A percentile compares a stretch with the other conserved stretches of the same genome.
These are phyloP conservation scores for Micractinium conductrix DNA, from an alignment of 139 green algal species.

Conservation along the genomic window DNA sequence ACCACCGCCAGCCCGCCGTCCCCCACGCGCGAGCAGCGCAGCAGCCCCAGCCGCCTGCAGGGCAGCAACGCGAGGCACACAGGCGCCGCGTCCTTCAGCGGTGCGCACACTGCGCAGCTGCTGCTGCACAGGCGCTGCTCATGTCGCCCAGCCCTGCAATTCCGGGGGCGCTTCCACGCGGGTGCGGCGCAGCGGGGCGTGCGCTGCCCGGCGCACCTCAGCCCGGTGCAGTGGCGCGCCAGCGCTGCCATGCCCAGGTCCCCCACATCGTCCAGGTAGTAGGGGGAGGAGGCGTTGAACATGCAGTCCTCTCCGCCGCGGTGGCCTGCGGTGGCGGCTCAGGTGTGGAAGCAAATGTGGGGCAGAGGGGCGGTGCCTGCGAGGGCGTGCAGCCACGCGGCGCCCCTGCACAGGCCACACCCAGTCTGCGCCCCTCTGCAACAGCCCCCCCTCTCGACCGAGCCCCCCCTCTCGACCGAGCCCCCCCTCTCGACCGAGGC, in stretches of 20 bases:
- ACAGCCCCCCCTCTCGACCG: too few species aligned
- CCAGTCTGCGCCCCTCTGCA: too few species aligned
- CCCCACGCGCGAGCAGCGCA: conserved; percentile 34
- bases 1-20: conserved; percentile 29
- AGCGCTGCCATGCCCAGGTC: conserved; percentile 20
- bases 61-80: background rate
- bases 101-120: background rate
- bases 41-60: conserved; percentile 37
- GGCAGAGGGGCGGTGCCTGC: too few species aligned
- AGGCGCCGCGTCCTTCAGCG: too few species aligned
- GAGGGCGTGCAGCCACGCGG: too few species aligned
- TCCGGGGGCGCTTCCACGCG: too few species aligned
- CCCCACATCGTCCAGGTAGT: conserved; percentile 34
- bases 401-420: too few species aligned
- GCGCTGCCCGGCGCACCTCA: background rate
- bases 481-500: too few species aligned
- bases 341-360: too few species aligned
- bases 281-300: conserved; percentile 22
- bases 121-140: background rate
- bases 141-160: background rate
- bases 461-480: too few species aligned
- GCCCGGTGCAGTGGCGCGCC: background rate
- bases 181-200: background rate
- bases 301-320: conserved; percentile 32
- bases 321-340: too few species aligned